Evolutionary conservation across 2,329 filamentous ascomycete genomes (phyloP).

Genomic region (Aspergillus sp.): DNA sequence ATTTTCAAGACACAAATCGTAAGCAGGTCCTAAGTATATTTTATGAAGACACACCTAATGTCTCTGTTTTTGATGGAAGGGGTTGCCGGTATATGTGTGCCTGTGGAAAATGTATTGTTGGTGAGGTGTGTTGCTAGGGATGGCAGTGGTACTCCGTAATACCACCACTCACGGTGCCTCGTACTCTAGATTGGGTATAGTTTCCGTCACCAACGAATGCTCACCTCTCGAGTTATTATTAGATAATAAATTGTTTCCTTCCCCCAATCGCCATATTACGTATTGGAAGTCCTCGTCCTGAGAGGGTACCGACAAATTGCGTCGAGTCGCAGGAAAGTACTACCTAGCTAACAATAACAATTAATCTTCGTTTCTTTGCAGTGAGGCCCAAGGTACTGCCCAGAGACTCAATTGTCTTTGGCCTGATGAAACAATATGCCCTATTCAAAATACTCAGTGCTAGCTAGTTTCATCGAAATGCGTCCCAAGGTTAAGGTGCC

Average conservation of each 20-base stretch:
- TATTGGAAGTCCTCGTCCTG: neutral
- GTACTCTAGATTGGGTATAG: slow-evolving; percentile 5
- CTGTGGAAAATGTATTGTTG: neutral
- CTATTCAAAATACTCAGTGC: too few species aligned
- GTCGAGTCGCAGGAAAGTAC: too few species aligned
- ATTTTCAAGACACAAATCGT: neutral
- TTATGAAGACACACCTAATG: neutral
- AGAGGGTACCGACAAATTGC: too few species aligned
- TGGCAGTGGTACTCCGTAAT: neutral
- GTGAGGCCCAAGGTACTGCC: neutral
- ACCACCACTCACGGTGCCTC: neutral
- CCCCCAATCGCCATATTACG: neutral
- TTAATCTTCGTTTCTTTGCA: neutral
- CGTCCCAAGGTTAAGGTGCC: too few species aligned
- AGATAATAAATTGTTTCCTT: too few species aligned
- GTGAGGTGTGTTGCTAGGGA: slow-evolving; percentile 2
- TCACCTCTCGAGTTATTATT: neutral
- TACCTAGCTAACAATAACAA: neutral
- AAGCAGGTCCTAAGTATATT: neutral
- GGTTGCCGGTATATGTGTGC: neutral
- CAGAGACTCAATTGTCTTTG: neutral
- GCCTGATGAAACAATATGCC: too few species aligned
- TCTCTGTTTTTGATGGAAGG: neutral
- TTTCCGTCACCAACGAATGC: neutral
- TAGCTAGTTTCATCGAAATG: too few species aligned